phyloP scores from a whole-genome alignment of 1,284 basidiomycete genomes.

The Ceratobasidium sp. region DNA sequence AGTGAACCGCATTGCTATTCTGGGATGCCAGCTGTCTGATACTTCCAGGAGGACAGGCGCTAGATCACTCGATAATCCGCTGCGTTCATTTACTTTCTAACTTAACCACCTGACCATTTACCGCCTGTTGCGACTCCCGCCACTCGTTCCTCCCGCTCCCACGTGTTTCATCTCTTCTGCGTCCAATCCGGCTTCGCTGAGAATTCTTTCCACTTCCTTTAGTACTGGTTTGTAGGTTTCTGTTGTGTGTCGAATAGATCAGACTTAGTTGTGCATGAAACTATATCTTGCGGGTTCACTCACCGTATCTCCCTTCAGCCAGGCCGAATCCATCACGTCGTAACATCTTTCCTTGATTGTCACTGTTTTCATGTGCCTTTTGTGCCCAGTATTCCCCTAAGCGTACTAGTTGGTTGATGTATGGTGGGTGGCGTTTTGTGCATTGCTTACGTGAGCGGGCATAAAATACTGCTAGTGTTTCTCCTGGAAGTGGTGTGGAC shows the following conservation, averaged over 20 bases:
- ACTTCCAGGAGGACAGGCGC: too few relatives aligned
- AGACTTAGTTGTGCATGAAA: background rate
- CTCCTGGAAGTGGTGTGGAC: conserved; percentile 89
- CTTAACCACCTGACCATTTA: conserved; percentile 15
- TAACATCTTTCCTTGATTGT: conserved; percentile 81
- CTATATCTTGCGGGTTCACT: conserved; percentile 45
- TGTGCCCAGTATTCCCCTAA: conserved; percentile 84
- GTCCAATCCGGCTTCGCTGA: conserved; percentile 87
- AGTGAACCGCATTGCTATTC: background rate
- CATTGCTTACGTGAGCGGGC: conserved; percentile 72
- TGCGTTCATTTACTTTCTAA: conserved; percentile 11
- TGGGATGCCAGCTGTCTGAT: too few relatives aligned
- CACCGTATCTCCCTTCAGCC: conserved; percentile 74
- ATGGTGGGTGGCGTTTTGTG: background rate
- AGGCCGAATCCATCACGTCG: conserved; percentile 81
- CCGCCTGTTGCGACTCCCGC: conserved; percentile 41
- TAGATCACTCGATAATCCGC: background rate
- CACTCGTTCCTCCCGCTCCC: conserved; percentile 51
- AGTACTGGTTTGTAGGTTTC: conserved; percentile 81
- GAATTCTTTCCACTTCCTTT: conserved; percentile 83
- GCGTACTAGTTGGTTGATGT: background rate
- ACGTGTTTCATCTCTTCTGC: conserved; percentile 76
- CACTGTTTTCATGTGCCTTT: conserved; percentile 69
- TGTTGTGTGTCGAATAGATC: conserved; percentile 50
- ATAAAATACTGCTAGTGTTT: conserved; percentile 87